Base-by-base conservation (phyloP, 2,329 filamentous ascomycete species). In the Ophiostoma quercus region DNA sequence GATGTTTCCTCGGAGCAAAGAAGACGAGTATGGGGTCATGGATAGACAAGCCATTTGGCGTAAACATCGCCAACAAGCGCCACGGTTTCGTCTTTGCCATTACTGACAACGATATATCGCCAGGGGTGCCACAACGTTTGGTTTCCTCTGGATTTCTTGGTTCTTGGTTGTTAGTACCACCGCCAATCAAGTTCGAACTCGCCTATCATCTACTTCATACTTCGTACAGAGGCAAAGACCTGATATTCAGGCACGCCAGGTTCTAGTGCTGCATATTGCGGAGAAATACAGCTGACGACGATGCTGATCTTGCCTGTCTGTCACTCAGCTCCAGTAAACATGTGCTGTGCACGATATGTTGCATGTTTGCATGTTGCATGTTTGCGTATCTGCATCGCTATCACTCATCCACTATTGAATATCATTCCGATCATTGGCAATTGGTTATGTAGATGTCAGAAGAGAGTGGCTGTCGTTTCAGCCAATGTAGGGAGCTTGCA, bases 241-340 rank as follows among this genome's bases (percentile, higher is more conserved):
- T 47, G 43, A 57, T 57, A 57, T 57, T 57, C 51, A 57, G 51
- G 51, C 43, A 47, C 43, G 16, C 43, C 43, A 47, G 43, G 16
- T 19, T n/a, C 41, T n/a, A 47, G 22, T 57, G 51, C 29, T 57
- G 51, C 22, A 57, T 57, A 57, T 57, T 57, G 51, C 51, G 51
- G 51, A 57, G 51, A 25, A 57, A 57, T 14, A 57, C 51, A 57
- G 51, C 51, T 57, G 51, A 57, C 22, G 51, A 57, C n/a, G 8
- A 57, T 57, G 51, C 8, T 25, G 51, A 57, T 57, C 51, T 57
- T 57, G 51, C 51, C 11, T 29, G 51, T 12, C 11, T 29, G 51
- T 12, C 51, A 22, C 11, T 11, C 51, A 57, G 51, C n/a, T 57
- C 51, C 51, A 25, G n/a, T 57, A 14, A 25, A 57, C 51, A 12